A percentile compares a stretch with the other conserved stretches of the same genome.
These are phyloP conservation scores for Gracilariopsis chorda DNA, from an alignment of 23 red algal genomes.

Conservation along the genomic window DNA sequence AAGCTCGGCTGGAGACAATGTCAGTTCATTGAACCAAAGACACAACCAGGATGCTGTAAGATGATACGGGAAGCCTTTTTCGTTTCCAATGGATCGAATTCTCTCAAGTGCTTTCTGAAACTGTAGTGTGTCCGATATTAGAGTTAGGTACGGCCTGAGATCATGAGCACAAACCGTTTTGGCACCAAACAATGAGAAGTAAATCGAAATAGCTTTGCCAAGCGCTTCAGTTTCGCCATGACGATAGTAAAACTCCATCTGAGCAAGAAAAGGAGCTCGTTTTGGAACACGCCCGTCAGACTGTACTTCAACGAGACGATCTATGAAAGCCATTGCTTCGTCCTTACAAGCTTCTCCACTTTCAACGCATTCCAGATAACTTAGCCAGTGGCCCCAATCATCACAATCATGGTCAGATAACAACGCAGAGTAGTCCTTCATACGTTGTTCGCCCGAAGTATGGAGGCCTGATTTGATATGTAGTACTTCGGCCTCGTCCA, in stretches of 20 bases:
- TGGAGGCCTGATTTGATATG: conserved; percentile 19
- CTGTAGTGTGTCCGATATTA: neutral
- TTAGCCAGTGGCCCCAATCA: conserved; percentile 49
- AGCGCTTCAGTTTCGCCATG: neutral
- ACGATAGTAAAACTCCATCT: conserved; percentile 29
- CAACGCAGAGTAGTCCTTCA: conserved; percentile 25
- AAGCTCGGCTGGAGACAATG: conserved; percentile 2
- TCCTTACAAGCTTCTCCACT: neutral
- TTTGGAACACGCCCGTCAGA: neutral
- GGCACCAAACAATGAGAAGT: conserved; percentile 34
- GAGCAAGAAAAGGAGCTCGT: conserved; percentile 37
- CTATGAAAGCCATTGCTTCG: neutral
- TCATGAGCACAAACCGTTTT: conserved; percentile 48
- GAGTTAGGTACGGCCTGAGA: conserved; percentile 36
- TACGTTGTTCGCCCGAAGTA: neutral
- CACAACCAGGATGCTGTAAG: conserved; percentile 41
- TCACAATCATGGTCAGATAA: conserved; percentile 20
- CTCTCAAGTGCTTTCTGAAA: conserved; percentile 3
- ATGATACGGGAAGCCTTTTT: conserved; percentile 16
- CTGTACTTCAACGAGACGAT: neutral
- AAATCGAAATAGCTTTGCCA: neutral
- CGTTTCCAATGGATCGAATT: neutral
- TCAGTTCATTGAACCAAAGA: conserved; percentile 32
- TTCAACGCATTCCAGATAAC: conserved; percentile 37
- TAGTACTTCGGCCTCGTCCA: conserved; percentile 54